Base-by-base conservation (phyloP, 352 stramenopile genomes). In the Phytophthora ohioensis region DNA sequence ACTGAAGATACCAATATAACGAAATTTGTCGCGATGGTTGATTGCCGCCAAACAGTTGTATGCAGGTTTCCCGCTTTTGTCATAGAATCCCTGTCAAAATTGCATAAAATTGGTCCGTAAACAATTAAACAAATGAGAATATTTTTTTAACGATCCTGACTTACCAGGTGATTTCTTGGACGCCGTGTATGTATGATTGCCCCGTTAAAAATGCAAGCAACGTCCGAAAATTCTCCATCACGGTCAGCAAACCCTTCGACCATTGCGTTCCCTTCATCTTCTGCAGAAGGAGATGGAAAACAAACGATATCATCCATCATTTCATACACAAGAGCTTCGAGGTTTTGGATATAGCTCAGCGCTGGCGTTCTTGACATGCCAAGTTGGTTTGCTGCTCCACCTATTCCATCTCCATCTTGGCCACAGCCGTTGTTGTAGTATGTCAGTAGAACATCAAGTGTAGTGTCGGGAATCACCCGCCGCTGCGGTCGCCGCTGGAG, bases 181-280 rank as follows among this genome's bases (percentile, higher is more conserved):
- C 53, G n/a, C 42, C 42, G 32, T 0, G 38, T 64, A n/a, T 41
- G 53, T 47, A 64, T 42, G 15, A 60, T 27, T 30, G 46, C 60
- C 2, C 63, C 63, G 21, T 70, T 45, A 56, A 64, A 70, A 43
- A 70, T 41, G 8, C 63, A 70, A n/a, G 63, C 52, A 13, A 59
- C 63, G 35, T 70, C 63, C 17, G 46, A 46, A 51, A 70, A 70
- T 35, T 49, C 30, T 6, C 41, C 32, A 11, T 39, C 53, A 10
- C 54, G 31, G 32, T 4, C 30, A 10, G 12, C 27, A 43, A 70
- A 70, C 2, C 53, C 63, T 4, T 59, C 47, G 1, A 34, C 39
- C 8, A 70, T 9, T n/a, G 46, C 45, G 15, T 38, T 31, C 63
- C 63, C 60, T 46, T 70, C 46, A 31, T 51, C 30, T 5, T 45